These are phyloP conservation scores for Boletus semigastroideus DNA, from an alignment of 1,284 basidiomycete species.

Conservation along the genomic window DNA sequence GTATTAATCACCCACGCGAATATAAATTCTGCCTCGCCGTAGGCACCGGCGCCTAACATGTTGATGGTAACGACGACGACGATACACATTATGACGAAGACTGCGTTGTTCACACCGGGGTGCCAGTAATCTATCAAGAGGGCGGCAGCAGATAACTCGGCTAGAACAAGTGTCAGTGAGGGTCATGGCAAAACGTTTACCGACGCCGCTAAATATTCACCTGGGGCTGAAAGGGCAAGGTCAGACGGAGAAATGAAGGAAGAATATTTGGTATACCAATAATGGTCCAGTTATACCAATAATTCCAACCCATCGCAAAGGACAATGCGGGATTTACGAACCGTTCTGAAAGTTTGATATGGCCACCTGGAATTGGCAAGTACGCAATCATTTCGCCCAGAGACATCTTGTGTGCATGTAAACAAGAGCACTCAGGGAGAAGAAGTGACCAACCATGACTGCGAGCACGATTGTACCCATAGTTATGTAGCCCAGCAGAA, in stretches of 20 bases:
- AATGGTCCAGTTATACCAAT: conserved; percentile 63
- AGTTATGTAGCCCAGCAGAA: conserved; percentile 59
- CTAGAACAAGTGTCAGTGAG: conserved; percentile 24
- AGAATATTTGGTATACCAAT: conserved; percentile 36
- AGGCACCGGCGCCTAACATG: conserved; percentile 53
- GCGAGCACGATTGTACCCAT: conserved; percentile 67
- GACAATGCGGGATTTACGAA: conserved; percentile 71
- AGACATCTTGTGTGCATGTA: conserved; percentile 29
- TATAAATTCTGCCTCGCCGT: conserved; percentile 58
- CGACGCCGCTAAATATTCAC: conserved; percentile 12
- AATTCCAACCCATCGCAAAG: conserved; percentile 74
- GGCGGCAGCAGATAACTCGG: conserved; percentile 65
- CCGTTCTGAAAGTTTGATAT: conserved; percentile 66
- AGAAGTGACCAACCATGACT: conserved; percentile 45
- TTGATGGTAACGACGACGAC: conserved; percentile 68
- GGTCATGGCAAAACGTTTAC: not conserved
- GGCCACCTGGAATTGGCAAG: conserved; percentile 51
- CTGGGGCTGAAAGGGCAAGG: conserved; percentile 21
- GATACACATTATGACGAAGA: conserved; percentile 65
- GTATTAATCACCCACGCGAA: conserved; percentile 39
- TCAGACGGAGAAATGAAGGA: not conserved
- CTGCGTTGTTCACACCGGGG: conserved; percentile 48
- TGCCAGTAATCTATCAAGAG: conserved; percentile 67
- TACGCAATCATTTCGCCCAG: conserved; percentile 46
- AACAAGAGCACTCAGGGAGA: not conserved